A percentile compares a stretch with the other conserved stretches of the same genome.
Evolutionary conservation across 805 yeast species (phyloP).

Genomic region (Candida loeiensis): DNA sequence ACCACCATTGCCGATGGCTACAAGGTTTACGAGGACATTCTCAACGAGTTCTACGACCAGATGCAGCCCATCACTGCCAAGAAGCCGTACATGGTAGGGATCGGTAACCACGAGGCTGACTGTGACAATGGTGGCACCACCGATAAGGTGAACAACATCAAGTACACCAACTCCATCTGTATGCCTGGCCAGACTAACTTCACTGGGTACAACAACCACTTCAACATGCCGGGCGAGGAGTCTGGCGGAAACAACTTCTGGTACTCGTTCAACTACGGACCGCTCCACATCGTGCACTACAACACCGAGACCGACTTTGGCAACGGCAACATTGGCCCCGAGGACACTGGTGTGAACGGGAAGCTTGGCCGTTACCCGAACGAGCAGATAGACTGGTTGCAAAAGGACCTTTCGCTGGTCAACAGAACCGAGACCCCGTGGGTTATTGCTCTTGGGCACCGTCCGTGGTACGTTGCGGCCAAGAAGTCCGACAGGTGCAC

Average conservation of each 20-base stretch:
- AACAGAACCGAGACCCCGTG: slow-evolving; percentile 15
- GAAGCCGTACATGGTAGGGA: slow-evolving; percentile 15
- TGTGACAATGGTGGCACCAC: slow-evolving; percentile 12
- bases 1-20: slow-evolving; percentile 10
- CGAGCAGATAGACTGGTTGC: slow-evolving; percentile 13
- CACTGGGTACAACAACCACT: slow-evolving; percentile 15
- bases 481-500: slow-evolving; percentile 7
- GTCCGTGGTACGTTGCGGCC: slow-evolving; percentile 16
- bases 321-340: slow-evolving; percentile 14
- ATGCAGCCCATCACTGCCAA: slow-evolving; percentile 12
- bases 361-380: slow-evolving; percentile 12
- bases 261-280: slow-evolving; percentile 16
- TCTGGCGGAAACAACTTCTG: slow-evolving; percentile 15
- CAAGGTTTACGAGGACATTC: slow-evolving; percentile 14
- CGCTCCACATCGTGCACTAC: slow-evolving; percentile 12
- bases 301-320: slow-evolving; percentile 16
- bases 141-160: slow-evolving; percentile 1
- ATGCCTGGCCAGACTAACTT: slow-evolving; percentile 16
- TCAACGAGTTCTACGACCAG: slow-evolving; percentile 13
- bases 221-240: slow-evolving; percentile 14
- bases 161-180: slow-evolving; percentile 13
- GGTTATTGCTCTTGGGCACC: slow-evolving; percentile 15
- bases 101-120: slow-evolving; percentile 17
- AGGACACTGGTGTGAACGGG: slow-evolving; percentile 13
- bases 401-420: slow-evolving; percentile 12